These are phyloP conservation scores for Kwoniella europaea DNA, from an alignment of 768 basidiomycete species.

Conservation along the genomic window DNA sequence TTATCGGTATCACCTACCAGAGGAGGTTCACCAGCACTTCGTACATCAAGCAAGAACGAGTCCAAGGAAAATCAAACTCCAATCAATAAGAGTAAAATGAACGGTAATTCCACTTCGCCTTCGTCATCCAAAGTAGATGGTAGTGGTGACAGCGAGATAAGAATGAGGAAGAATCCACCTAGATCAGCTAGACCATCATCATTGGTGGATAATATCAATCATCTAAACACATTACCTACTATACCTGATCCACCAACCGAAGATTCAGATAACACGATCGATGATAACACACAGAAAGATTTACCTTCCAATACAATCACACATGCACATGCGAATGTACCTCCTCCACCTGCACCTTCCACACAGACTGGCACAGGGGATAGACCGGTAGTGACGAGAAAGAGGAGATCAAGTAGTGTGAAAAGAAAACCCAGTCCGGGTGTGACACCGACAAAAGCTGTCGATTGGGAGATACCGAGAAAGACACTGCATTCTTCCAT, in stretches of 20 bases:
- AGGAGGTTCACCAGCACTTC: conserved; percentile 3
- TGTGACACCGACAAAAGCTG: conserved; percentile 50
- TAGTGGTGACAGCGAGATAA: conserved; percentile 23
- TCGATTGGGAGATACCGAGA: conserved; percentile 89
- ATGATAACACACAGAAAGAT: not conserved
- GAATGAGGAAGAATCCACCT: conserved; percentile 26
- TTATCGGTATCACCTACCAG: conserved; percentile 26
- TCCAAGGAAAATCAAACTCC: conserved; percentile 28
- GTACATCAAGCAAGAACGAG: conserved; percentile 12
- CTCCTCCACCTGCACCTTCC: conserved; percentile 45
- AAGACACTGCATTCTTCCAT: conserved; percentile 87
- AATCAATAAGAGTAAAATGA: conserved; percentile 2
- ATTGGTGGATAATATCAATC: conserved; percentile 20
- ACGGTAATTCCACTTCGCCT: not conserved
- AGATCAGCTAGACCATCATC: conserved; percentile 22
- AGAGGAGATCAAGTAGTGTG: conserved; percentile 43
- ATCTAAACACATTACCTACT: conserved; percentile 41
- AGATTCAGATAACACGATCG: conserved; percentile 1
- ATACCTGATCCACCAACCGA: conserved; percentile 37
- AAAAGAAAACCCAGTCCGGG: conserved; percentile 49
- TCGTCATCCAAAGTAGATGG: conserved; percentile 12
- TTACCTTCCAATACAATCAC: not conserved
- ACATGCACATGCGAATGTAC: too few species aligned
- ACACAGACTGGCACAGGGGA: conserved; percentile 25
- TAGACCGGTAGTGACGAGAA: conserved; percentile 32